Evolutionary conservation across 2,329 filamentous ascomycete genomes (phyloP).

Genomic region (Botrytis squamosa): DNA sequence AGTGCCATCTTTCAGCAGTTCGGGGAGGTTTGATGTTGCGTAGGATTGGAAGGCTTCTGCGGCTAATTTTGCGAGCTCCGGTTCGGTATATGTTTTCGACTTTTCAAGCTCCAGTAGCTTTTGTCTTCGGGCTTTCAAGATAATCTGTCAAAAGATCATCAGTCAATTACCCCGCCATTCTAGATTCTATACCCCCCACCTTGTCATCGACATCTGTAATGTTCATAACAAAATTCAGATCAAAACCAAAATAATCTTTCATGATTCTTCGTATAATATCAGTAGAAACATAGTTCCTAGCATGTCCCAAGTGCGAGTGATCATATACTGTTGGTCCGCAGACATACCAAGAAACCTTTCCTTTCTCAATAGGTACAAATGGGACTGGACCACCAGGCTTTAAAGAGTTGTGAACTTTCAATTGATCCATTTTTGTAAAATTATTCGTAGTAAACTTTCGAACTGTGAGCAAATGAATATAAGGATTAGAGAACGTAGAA

Average conservation of each 20-base stretch:
- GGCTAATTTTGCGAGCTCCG: slow-evolving; percentile 49
- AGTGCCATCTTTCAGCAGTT: slow-evolving; percentile 47
- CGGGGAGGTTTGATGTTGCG: slow-evolving; percentile 54
- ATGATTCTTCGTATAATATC: slow-evolving; percentile 69
- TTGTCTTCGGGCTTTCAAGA: slow-evolving; percentile 65
- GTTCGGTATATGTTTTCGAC: slow-evolving; percentile 60
- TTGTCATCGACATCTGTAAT: slow-evolving; percentile 68
- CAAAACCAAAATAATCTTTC: slow-evolving; percentile 65
- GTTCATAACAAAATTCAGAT: slow-evolving; percentile 71
- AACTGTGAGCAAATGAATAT: slow-evolving; percentile 22
- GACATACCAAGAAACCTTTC: slow-evolving; percentile 60
- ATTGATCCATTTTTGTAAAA: slow-evolving; percentile 30
- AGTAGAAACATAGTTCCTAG: slow-evolving; percentile 70
- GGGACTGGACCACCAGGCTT: slow-evolving; percentile 36
- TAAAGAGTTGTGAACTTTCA: slow-evolving; percentile 39
- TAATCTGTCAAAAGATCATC: slow-evolving; percentile 18
- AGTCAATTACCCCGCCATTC: slow-evolving; percentile 11
- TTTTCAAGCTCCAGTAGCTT: slow-evolving; percentile 76
- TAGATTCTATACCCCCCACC: slow-evolving; percentile 37
- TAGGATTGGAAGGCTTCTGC: slow-evolving; percentile 56
- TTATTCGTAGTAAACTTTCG: slow-evolving; percentile 22
- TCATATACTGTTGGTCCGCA: slow-evolving; percentile 71
- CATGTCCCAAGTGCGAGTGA: slow-evolving; percentile 65
- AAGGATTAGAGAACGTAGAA: slow-evolving; percentile 1
- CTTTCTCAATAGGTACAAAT: slow-evolving; percentile 26